These are phyloP conservation scores for Torulaspora globosa DNA, from an alignment of 1,139 yeast genomes.

Conservation along the genomic window DNA sequence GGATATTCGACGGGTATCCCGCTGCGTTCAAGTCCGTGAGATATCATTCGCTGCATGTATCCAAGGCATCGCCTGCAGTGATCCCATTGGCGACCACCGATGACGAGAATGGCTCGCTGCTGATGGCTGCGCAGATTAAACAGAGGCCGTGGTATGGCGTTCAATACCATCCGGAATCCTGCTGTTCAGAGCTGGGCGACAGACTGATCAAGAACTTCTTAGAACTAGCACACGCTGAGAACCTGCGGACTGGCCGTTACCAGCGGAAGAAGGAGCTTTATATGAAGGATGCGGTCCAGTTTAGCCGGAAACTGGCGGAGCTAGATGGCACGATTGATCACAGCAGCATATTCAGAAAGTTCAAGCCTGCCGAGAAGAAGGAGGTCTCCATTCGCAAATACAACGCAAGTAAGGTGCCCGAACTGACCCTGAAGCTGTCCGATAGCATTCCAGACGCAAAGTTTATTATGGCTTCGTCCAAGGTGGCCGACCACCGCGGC, in stretches of 20 bases:
- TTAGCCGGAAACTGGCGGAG: constrained; percentile 1
- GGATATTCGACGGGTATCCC: constrained; percentile 43
- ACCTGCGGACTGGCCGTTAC: constrained; percentile 30
- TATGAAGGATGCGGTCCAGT: not conserved
- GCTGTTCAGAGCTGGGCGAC: constrained; percentile 70
- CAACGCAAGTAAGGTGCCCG: constrained; percentile 18
- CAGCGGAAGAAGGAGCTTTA: constrained; percentile 7
- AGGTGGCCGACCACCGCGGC: constrained; percentile 43
- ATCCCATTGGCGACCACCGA: constrained; percentile 56
- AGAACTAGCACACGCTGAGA: constrained; percentile 45
- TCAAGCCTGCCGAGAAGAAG: not conserved
- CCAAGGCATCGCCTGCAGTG: constrained; percentile 32
- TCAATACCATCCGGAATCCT: constrained; percentile 95
- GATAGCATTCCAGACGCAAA: constrained; percentile 24
- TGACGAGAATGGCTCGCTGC: constrained; percentile 40
- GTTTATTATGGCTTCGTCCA: constrained; percentile 33
- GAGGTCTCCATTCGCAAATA: constrained; percentile 9
- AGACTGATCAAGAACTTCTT: constrained; percentile 61
- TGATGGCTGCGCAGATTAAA: constrained; percentile 77
- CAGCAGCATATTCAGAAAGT: constrained; percentile 18
- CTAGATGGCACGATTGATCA: constrained; percentile 25
- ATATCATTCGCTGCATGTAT: constrained; percentile 82
- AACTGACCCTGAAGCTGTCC: constrained; percentile 24
- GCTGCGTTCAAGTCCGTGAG: constrained; percentile 62
- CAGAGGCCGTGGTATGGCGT: constrained; percentile 79